Base-by-base conservation (phyloP, 306 rosid genomes). In the Quercus variabilis region DNA sequence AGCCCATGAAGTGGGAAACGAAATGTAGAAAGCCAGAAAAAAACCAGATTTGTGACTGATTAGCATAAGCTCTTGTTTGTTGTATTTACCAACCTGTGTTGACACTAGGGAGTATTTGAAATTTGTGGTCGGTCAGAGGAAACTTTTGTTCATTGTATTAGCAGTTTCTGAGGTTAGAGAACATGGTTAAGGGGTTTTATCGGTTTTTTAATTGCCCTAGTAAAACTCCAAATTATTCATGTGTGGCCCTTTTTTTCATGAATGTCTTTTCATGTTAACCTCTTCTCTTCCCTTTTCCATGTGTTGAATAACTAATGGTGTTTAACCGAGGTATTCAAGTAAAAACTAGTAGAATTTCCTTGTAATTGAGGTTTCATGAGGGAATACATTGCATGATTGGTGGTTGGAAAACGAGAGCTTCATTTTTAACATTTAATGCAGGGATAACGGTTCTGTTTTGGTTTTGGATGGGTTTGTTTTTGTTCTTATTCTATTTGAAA, bases 51-150 rank as follows among this genome's bases (percentile, higher is more conserved):
- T n/a, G n/a, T n/a, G n/a, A n/a, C n/a, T n/a, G n/a, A n/a, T n/a
- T n/a, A n/a, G n/a, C n/a, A n/a, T n/a, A n/a, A n/a, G n/a, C n/a
- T n/a, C n/a, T n/a, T n/a, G n/a, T n/a, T n/a, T n/a, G n/a, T n/a
- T n/a, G n/a, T 88, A 81, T 59, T 49, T 81, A 51, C 73, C 85
- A 74, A 68, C 55, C 76, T 73, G 79, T 87, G 65, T 83, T 68
- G 72, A 73, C 51, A 30, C 73, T 83, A 72, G n/a, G 83, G 73
- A 78, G 60, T 72, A 69, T 68, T 78, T 70, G 78, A 33, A 74
- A 52, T 77, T 89, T 85, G 87, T 76, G 87, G 76, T 85, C 58
- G 15, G 69, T 49, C 49, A 64, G 74, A 54, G 77, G 65, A n/a
- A 55, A 69, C 81, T 76, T 85, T 75, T 62, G 49, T 54, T 59